These are phyloP conservation scores for Sarocladiaceae sp. DNA, from an alignment of 2,329 filamentous ascomycete species.

Conservation along the genomic window DNA sequence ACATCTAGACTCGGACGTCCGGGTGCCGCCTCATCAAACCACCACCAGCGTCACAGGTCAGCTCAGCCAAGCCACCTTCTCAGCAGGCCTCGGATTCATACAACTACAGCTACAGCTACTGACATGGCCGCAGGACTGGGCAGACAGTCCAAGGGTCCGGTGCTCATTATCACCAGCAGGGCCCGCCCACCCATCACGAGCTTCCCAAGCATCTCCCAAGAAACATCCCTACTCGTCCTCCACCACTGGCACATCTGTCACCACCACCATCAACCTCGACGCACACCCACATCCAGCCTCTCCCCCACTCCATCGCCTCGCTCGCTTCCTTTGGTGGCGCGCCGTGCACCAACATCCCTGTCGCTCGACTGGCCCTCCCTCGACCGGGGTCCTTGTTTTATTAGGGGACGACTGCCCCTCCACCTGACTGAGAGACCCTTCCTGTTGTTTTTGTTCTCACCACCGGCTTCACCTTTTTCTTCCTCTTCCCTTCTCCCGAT, in stretches of 20 bases:
- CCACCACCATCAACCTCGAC: too few species aligned
- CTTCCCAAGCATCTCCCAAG: background rate
- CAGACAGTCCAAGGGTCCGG: conserved; percentile 5
- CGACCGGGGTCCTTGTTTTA: conserved; percentile 9
- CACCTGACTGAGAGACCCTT: conserved; percentile 7
- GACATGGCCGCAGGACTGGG: background rate
- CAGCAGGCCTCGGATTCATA: background rate
- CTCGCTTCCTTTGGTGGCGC: conserved; percentile 7
- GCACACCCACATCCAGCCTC: too few species aligned
- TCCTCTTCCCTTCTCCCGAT: conserved; percentile 3
- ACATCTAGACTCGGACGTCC: too few species aligned
- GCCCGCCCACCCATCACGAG: conserved; percentile 7
- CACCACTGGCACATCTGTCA: too few species aligned
- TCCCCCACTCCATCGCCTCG: conserved; percentile 4
- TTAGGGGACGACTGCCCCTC: conserved; percentile 10
- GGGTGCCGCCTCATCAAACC: too few species aligned
- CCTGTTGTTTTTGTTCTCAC: conserved; percentile 9
- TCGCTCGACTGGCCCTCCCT: conserved; percentile 1
- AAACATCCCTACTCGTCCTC: too few species aligned
- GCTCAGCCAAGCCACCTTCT: too few species aligned
- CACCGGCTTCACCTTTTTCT: conserved; percentile 8
- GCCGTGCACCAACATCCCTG: conserved; percentile 6
- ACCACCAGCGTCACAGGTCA: too few species aligned
- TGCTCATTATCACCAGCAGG: conserved; percentile 3
- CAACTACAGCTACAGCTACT: background rate